Base-by-base conservation (phyloP, 2,329 filamentous ascomycete species). In the Huntiella omanensis region DNA sequence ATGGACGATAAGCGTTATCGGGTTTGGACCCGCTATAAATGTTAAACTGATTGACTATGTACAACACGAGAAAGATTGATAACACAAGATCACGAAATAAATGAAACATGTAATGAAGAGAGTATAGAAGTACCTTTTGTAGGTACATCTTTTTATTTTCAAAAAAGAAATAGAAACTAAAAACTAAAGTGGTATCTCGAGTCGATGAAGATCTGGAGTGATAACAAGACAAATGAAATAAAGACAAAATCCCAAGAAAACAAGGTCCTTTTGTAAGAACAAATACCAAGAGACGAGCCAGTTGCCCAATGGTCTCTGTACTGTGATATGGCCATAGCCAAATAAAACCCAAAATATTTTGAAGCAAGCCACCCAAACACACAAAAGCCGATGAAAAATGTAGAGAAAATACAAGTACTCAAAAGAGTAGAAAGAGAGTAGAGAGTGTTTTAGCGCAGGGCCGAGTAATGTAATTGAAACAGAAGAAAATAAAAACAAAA, bases 211-310 rank as follows among this genome's bases (percentile, higher is more conserved):
- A 28, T 28, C 22, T 28, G 22, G 22, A 28, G 22, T 28, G 8
- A 28, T 28, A 28, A 19, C 34, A 37, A 40, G n/a, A 40, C 38
- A 40, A 17, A 40, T 22, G 13, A 40, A 13, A 15, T 12, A 46
- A 45, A 37, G 32, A 2, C 37, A 10, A 32, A 36, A 32, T 40
- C 13, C 11, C 42, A 39, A 37, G 32, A 38, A 43, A 15, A 36
- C 32, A 48, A 32, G 11, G 11, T 12, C 42, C 7, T 13, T 16
- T 5, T 15, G n/a, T 19, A 44, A 44, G 28, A 34, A 36, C 32
- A 44, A 34, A 35, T 47, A 16, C 38, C 45, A 36, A 41, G 43
- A 45, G 13, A 34, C n/a, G 40, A 43, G 33, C 40, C 15, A 43
- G 32, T 43, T 43, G 40, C 32, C 40, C 40, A 43, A 42, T 32